Evolutionary conservation across 768 basidiomycete genomes (phyloP).

Genomic region (Suillus subaureus): DNA sequence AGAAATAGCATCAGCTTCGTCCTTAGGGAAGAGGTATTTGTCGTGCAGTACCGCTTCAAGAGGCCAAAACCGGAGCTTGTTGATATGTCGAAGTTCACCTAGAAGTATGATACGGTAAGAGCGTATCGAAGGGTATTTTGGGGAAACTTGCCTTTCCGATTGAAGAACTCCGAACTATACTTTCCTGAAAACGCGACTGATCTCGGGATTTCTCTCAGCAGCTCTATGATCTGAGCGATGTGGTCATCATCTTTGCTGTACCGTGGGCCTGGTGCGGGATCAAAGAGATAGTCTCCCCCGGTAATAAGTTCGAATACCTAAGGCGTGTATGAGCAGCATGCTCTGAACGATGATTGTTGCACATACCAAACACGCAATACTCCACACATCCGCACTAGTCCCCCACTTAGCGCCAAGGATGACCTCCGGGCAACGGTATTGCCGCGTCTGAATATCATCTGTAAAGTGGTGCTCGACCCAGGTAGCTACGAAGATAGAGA

Average conservation of each 20-base stretch:
- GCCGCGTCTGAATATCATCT: conserved; percentile 97
- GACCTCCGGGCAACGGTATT: conserved; percentile 97
- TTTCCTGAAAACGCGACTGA: conserved; percentile 86
- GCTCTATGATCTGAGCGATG: conserved; percentile 96
- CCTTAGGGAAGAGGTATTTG: conserved; percentile 90
- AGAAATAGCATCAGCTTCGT: conserved; percentile 80
- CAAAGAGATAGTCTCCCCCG: conserved; percentile 97
- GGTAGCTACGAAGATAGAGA: conserved; percentile 48
- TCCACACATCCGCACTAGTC: conserved; percentile 95
- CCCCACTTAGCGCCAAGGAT: conserved; percentile 97
- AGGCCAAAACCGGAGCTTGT: conserved; percentile 92
- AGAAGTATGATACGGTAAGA: conserved; percentile 1
- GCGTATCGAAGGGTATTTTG: not conserved
- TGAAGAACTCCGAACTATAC: conserved; percentile 95
- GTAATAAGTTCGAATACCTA: conserved; percentile 95
- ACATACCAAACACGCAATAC: conserved; percentile 84
- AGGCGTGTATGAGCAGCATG: not conserved
- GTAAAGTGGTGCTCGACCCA: conserved; percentile 97
- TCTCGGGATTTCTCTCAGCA: conserved; percentile 88
- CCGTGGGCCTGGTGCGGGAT: conserved; percentile 91
- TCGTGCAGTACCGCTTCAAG: conserved; percentile 81
- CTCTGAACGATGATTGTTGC: conserved; percentile 6
- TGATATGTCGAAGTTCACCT: conserved; percentile 92
- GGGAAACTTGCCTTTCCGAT: conserved; percentile 73
- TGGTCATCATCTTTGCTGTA: conserved; percentile 98